Conservation (phyloP, 306 rosid species). For the Quercus rubra region DNA sequence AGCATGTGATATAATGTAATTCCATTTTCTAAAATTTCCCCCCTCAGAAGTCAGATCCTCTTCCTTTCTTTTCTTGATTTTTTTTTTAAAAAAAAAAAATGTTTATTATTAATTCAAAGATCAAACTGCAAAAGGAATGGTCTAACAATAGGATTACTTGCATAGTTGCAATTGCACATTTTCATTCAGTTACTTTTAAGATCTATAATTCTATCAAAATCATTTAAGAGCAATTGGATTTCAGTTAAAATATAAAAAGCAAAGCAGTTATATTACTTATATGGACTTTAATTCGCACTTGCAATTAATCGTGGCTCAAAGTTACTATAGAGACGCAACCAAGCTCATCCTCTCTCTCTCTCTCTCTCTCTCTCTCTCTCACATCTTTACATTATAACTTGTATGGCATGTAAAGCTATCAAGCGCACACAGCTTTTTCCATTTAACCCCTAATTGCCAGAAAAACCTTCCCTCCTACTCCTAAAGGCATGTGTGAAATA, state of each 20-base stretch:
- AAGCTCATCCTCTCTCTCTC: conserved; percentile 11
- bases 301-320: conserved; percentile 25
- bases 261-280: conserved; percentile 25
- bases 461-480: background rate
- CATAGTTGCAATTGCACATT: background rate
- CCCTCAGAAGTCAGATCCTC: no score
- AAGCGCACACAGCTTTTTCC: conserved; percentile 19
- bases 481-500: background rate
- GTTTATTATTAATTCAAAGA: background rate
- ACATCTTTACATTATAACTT: conserved; percentile 25
- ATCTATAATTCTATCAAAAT: background rate
- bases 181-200: background rate
- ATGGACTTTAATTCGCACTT: conserved; percentile 15
- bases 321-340: conserved; percentile 27
- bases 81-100: background rate
- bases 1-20: no score
- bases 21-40: no score
- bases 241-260: conserved; percentile 24
- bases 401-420: conserved; percentile 27
- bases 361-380: background rate
- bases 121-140: background rate
- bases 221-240: background rate
- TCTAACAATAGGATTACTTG: background rate
- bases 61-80: background rate
- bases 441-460: conserved; percentile 28